phyloP scores from a whole-genome alignment of 208 protist species.

The Crithidia acanthocephali region DNA sequence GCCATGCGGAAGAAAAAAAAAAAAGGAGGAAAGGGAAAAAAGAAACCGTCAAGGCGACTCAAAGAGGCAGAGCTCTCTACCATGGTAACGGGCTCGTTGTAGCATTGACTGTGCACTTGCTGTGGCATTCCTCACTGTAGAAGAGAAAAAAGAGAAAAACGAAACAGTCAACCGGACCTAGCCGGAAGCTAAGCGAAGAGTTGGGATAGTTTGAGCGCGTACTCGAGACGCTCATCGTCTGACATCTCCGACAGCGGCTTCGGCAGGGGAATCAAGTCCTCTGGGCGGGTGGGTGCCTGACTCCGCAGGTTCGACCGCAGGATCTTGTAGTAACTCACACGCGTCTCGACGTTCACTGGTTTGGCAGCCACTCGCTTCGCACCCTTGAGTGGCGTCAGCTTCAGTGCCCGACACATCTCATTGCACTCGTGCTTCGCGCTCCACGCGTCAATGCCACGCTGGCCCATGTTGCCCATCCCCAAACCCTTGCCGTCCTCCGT shows the following conservation, averaged over 20 bases:
- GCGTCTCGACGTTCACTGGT: conserved; percentile 8
- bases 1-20: too few relatives aligned
- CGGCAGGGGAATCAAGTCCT: conserved; percentile 58
- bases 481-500: conserved; percentile 75
- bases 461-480: conserved; percentile 86
- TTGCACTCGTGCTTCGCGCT: conserved; percentile 73
- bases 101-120: too few relatives aligned
- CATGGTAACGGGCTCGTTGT: too few relatives aligned
- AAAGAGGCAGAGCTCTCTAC: too few relatives aligned
- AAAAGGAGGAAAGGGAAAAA: too few relatives aligned
- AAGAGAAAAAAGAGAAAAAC: too few relatives aligned
- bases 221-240: conserved; percentile 71
- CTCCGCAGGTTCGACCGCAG: conserved; percentile 53
- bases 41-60: too few relatives aligned
- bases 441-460: conserved; percentile 83
- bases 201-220: conserved; percentile 62
- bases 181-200: conserved; percentile 34
- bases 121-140: too few relatives aligned
- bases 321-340: conserved; percentile 52
- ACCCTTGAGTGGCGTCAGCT: conserved; percentile 44
- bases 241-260: conserved; percentile 78
- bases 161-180: too few relatives aligned
- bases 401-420: conserved; percentile 59
- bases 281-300: conserved; percentile 35
- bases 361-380: neutral